phyloP scores from a whole-genome alignment of 306 rosid species.

The Citrullus amarus region DNA sequence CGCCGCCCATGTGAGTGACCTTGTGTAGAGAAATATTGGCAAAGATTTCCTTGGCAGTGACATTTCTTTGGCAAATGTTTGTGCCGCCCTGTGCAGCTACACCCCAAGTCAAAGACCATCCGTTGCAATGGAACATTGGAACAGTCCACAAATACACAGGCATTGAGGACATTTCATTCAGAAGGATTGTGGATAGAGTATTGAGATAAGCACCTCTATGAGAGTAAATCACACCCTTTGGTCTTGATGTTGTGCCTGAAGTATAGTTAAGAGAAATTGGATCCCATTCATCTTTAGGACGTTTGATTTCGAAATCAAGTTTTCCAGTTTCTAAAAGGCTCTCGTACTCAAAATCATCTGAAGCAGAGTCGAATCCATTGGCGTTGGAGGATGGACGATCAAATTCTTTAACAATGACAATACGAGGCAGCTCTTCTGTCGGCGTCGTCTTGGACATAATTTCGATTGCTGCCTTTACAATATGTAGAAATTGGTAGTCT shows the following conservation, averaged over 20 bases:
- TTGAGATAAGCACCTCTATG: slow-evolving; percentile 32
- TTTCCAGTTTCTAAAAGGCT: slow-evolving; percentile 26
- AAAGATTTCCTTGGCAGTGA: slow-evolving; percentile 23
- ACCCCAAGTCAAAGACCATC: slow-evolving; percentile 59
- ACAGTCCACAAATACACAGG: slow-evolving; percentile 46
- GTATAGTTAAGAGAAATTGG: slow-evolving; percentile 52
- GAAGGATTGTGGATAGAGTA: background rate
- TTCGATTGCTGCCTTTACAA: slow-evolving; percentile 4
- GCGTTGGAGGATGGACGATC: background rate
- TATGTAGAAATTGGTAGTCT: slow-evolving; percentile 21
- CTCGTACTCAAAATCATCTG: slow-evolving; percentile 11
- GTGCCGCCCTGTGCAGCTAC: slow-evolving; percentile 63
- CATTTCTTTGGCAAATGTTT: slow-evolving; percentile 42
- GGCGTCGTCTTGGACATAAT: background rate
- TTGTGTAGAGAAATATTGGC: slow-evolving; percentile 15
- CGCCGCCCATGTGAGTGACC: slow-evolving; percentile 69
- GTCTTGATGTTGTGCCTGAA: slow-evolving; percentile 61
- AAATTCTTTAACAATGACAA: background rate
- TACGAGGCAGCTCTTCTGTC: background rate
- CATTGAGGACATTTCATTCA: slow-evolving; percentile 29
- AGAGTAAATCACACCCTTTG: slow-evolving; percentile 57
- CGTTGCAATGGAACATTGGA: slow-evolving; percentile 69
- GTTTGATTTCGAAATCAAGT: slow-evolving; percentile 25
- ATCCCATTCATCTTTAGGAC: slow-evolving; percentile 43
- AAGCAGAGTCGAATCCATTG: background rate